phyloP scores from a whole-genome alignment of 352 stramenopile species.

The Phytopythium mirpurense region DNA sequence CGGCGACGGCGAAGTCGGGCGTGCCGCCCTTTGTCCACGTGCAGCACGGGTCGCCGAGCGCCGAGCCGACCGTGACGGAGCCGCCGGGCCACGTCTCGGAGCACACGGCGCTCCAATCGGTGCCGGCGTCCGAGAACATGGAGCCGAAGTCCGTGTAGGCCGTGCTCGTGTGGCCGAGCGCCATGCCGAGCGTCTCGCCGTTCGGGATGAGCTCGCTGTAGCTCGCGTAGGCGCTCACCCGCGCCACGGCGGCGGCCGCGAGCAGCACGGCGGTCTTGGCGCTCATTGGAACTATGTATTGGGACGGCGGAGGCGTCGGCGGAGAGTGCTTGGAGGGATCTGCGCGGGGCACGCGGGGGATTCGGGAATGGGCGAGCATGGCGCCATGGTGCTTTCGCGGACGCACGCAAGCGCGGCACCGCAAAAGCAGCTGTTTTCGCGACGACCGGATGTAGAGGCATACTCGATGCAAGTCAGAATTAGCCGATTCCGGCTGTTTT shows the following conservation, averaged over 20 bases:
- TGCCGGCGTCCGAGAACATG: constrained; percentile 20
- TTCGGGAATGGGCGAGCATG: not conserved
- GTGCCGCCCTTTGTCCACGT: constrained; percentile 28
- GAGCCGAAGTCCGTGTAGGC: constrained; percentile 34
- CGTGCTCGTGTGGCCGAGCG: constrained; percentile 25
- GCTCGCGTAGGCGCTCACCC: constrained; percentile 8
- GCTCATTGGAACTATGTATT: too few relatives aligned
- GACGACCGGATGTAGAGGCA: not conserved
- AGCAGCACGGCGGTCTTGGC: not conserved
- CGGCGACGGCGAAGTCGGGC: constrained; percentile 22
- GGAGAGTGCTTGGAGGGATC: not conserved
- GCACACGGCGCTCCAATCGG: constrained; percentile 30
- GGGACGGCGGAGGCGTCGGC: not conserved
- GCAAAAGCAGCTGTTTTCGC: not conserved
- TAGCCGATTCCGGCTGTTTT: not conserved
- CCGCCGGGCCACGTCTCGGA: constrained; percentile 27
- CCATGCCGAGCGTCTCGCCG: constrained; percentile 23
- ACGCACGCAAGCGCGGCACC: not conserved
- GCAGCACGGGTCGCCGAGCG: constrained; percentile 23
- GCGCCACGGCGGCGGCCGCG: constrained; percentile 1
- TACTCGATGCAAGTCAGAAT: not conserved
- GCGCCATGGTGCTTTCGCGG: too few relatives aligned
- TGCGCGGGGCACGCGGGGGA: not conserved
- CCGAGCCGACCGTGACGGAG: constrained; percentile 27
- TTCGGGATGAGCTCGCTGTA: constrained; percentile 39